These are phyloP conservation scores for Penicillium cinerascens DNA, from an alignment of 495 filamentous ascomycete species.

Conservation along the genomic window DNA sequence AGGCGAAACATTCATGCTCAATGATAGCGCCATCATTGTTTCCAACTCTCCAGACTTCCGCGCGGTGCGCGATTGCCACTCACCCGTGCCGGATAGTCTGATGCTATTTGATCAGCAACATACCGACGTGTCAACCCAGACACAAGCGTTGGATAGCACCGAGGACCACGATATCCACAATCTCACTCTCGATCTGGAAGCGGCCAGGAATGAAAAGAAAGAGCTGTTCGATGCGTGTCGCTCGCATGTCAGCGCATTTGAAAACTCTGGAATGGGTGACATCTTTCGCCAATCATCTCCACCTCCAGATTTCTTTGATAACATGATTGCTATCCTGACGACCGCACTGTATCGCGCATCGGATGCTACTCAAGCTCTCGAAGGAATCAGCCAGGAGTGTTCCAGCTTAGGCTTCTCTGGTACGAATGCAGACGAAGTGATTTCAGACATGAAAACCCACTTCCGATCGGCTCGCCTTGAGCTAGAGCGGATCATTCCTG, in stretches of 20 bases:
- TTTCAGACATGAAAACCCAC: conserved; percentile 46
- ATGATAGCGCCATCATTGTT: conserved; percentile 32
- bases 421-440: conserved; percentile 41
- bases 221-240: conserved; percentile 41
- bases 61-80: conserved; percentile 4
- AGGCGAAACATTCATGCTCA: conserved; percentile 30
- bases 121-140: conserved; percentile 17
- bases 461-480: conserved; percentile 67
- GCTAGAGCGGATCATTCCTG: conserved; percentile 63
- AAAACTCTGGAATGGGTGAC: conserved; percentile 31
- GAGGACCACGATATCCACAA: conserved; percentile 21
- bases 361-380: conserved; percentile 35
- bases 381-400: conserved; percentile 41
- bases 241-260: conserved; percentile 26
- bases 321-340: conserved; percentile 31
- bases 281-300: conserved; percentile 35
- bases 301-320: conserved; percentile 37
- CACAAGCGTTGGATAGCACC: conserved; percentile 5
- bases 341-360: conserved; percentile 34
- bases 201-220: conserved; percentile 37
- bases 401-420: conserved; percentile 54
- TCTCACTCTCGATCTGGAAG: conserved; percentile 33
- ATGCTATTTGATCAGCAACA: conserved; percentile 11
- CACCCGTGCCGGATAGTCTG: conserved; percentile 17
- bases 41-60: conserved; percentile 38